Conservation (phyloP, 164 flowering plant species). For the Umbellularia californica region DNA sequence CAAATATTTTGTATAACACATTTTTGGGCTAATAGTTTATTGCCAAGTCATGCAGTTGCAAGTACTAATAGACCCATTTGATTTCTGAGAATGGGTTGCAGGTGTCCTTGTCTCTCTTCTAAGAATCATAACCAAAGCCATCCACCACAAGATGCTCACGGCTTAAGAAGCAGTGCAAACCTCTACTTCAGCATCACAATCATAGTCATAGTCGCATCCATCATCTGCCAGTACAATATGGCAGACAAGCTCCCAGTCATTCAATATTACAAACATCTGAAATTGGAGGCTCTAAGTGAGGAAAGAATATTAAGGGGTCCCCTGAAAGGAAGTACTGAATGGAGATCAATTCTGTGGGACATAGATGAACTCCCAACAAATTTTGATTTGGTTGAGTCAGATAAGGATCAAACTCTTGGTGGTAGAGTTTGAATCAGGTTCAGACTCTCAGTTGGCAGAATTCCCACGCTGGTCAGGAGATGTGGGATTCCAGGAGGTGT, state of each 20-base stretch:
- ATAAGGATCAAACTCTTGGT: too few relatives aligned
- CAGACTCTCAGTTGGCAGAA: too few relatives aligned
- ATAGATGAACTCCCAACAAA: too few relatives aligned
- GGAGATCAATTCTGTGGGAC: conserved; percentile 59
- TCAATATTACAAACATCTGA: conserved; percentile 62
- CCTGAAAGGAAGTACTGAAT: conserved; percentile 30
- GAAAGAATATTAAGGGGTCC: conserved; percentile 53
- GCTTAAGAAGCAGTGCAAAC: conserved; percentile 81
- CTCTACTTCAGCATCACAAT: conserved; percentile 75
- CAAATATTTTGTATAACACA: too few relatives aligned
- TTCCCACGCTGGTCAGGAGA: too few relatives aligned
- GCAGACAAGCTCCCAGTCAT: conserved; percentile 75
- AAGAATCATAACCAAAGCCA: conserved; percentile 79
- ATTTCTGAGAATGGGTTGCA: conserved; percentile 29
- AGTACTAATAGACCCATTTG: background rate
- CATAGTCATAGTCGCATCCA: conserved; percentile 60
- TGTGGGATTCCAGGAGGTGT: too few relatives aligned
- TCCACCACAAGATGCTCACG: conserved; percentile 56
- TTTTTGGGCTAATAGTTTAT: too few relatives aligned
- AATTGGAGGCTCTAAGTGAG: conserved; percentile 49
- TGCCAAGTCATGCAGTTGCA: too few relatives aligned
- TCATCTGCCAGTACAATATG: conserved; percentile 64
- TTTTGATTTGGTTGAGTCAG: too few relatives aligned
- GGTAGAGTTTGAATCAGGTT: too few relatives aligned
- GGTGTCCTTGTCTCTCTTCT: conserved; percentile 76